These are phyloP conservation scores for Yamadazyma taylorii DNA, from an alignment of 1,139 yeast species.

Conservation along the genomic window DNA sequence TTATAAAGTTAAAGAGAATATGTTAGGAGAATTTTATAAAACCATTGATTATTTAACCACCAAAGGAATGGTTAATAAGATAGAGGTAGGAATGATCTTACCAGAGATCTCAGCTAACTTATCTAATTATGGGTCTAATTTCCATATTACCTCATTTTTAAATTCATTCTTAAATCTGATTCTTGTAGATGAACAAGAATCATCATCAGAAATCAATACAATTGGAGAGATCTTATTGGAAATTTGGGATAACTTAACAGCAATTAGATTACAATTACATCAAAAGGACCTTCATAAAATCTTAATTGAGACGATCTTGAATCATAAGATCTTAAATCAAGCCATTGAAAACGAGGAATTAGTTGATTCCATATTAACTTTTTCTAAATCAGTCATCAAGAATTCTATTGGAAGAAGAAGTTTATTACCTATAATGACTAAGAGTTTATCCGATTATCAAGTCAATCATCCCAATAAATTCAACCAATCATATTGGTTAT, in stretches of 20 bases:
- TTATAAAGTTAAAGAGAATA: constrained; percentile 45
- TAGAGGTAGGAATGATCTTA: constrained; percentile 6
- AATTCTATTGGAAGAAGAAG: constrained; percentile 67
- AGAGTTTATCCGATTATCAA: constrained; percentile 43
- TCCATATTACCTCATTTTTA: constrained; percentile 23
- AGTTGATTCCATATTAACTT: constrained; percentile 26
- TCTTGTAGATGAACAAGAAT: constrained; percentile 3
- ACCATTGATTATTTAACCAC: constrained; percentile 13
- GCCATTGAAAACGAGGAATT: constrained; percentile 19
- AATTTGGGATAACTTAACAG: constrained; percentile 61
- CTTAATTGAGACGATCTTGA: constrained; percentile 37
- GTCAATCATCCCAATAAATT: constrained; percentile 27
- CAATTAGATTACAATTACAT: constrained; percentile 61
- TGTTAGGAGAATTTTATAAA: constrained; percentile 35
- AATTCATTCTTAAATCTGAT: constrained; percentile 9
- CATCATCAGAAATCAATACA: not conserved
- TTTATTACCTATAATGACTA: constrained; percentile 60
- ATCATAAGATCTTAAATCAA: constrained; percentile 17
- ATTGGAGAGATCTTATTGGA: constrained; percentile 24
- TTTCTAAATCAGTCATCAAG: constrained; percentile 46
- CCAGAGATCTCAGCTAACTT: constrained; percentile 21
- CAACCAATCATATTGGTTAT: constrained; percentile 52
- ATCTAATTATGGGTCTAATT: constrained; percentile 26
- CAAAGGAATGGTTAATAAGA: not conserved
- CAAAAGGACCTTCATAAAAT: constrained; percentile 63